A percentile compares a stretch with the other conserved stretches of the same genome.
These are phyloP conservation scores for Glycine tomentella DNA, from an alignment of 306 rosid genomes.

Conservation along the genomic window DNA sequence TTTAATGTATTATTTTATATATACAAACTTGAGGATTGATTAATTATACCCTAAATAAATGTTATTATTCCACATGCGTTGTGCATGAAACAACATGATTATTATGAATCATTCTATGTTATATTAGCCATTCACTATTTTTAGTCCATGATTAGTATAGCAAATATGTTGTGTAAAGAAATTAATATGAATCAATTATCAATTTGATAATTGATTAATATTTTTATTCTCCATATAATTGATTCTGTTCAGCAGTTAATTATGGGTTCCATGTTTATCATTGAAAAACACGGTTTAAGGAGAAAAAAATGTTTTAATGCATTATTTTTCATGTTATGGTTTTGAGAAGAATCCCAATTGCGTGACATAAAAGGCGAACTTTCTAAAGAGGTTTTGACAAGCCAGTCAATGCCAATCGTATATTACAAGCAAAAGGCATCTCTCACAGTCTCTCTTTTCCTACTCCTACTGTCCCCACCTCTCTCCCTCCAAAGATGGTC, in stretches of 20 bases:
- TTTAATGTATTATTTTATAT: too few relatives aligned
- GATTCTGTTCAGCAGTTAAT: not conserved
- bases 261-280: not conserved
- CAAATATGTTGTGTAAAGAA: not conserved
- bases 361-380: conserved; percentile 61
- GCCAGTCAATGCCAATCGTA: conserved; percentile 86
- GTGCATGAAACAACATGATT: too few relatives aligned
- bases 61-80: too few relatives aligned
- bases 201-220: not conserved
- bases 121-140: too few relatives aligned
- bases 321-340: not conserved
- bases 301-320: not conserved
- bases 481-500: conserved; percentile 38
- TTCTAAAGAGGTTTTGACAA: conserved; percentile 86
- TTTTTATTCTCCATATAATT: not conserved
- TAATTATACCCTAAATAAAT: too few relatives aligned
- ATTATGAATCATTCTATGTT: too few relatives aligned
- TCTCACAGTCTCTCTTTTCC: conserved; percentile 26
- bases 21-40: too few relatives aligned
- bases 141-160: too few relatives aligned
- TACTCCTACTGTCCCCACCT: conserved; percentile 26
- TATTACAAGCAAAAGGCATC: conserved; percentile 63
- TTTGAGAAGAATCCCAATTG: conserved; percentile 53
- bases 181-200: too few relatives aligned
- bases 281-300: not conserved